Conservation (phyloP, 129 eudicot species). For the Glebionis coronaria region DNA sequence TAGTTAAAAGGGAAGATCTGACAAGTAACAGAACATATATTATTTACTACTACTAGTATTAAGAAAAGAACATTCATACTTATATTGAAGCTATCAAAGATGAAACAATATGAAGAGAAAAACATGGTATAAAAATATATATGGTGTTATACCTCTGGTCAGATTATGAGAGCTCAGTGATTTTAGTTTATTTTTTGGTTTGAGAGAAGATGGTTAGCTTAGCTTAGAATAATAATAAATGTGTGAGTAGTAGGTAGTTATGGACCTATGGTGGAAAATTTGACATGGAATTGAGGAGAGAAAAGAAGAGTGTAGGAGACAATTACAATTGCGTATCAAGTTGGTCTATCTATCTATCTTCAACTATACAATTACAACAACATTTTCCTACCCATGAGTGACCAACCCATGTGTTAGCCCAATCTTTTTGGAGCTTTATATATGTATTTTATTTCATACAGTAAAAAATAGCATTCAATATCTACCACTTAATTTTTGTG, state of each 20-base stretch:
- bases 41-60: background rate
- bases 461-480: too few relatives aligned
- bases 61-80: background rate
- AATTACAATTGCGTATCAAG: constrained; percentile 25
- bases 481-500: too few relatives aligned
- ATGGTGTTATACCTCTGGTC: background rate
- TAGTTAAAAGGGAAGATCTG: constrained; percentile 12
- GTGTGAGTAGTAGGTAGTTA: background rate
- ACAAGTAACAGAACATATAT: constrained; percentile 1
- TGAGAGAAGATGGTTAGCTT: background rate
- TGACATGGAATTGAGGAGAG: background rate
- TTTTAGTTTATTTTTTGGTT: background rate
- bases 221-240: background rate
- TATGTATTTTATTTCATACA: too few relatives aligned
- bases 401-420: too few relatives aligned
- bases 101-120: background rate
- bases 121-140: too few relatives aligned
- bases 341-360: constrained; percentile 21
- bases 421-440: too few relatives aligned
- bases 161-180: background rate
- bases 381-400: background rate
- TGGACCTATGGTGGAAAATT: constrained; percentile 29
- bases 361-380: constrained; percentile 1
- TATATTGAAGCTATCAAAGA: background rate
- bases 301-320: background rate